Base-by-base conservation (phyloP, 495 filamentous ascomycete genomes). In the Penicillium maclennaniae region DNA sequence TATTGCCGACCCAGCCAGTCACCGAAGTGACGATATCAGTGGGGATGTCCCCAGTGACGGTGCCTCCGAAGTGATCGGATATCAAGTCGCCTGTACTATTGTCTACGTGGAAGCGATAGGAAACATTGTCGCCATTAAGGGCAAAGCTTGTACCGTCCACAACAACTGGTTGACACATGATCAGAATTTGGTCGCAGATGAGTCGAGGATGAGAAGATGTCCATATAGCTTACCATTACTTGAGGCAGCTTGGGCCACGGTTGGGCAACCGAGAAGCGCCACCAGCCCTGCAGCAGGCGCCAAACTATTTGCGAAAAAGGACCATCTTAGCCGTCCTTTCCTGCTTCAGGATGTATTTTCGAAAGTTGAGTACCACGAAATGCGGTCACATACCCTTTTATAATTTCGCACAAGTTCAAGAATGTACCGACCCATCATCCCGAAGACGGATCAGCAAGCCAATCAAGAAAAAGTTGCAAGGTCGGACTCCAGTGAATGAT, bases 41-140 rank as follows among this genome's bases (percentile, higher is more conserved):
- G 0, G 74, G 71, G n/a, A 77, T 76, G 0, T 62, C 65, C 9
- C 63, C 67, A 2, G 57, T 55, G 21, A 69, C 53, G 16, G 54
- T 60, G 45, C 61, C 67, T 16, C 78, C 79, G 57, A 78, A 82
- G 49, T 82, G 78, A 47, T 80, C 79, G 7, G 75, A 72, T 12
- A 75, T 53, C 42, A 82, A 63, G 47, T 82, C 79, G 17, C 73
- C 66, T 8, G 73, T 73, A 39, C 54, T 67, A 27, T 76, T 63
- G 50, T 82, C 74, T 36, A 81, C 77, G 58, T 79, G 79, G 65
- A 82, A 79, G 27, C 69, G 73, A 53, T 82, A 82, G 16, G 78
- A 79, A 27, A 79, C 67, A 53, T 68, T 70, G 21, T 72, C 62
- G 19, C 75, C 78, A 48, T 75, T 73, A 12, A 82, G 63, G 14